Evolutionary conservation across 2,329 filamentous ascomycete species (phyloP).

Genomic region (Colletotrichum neosansevieriae): DNA sequence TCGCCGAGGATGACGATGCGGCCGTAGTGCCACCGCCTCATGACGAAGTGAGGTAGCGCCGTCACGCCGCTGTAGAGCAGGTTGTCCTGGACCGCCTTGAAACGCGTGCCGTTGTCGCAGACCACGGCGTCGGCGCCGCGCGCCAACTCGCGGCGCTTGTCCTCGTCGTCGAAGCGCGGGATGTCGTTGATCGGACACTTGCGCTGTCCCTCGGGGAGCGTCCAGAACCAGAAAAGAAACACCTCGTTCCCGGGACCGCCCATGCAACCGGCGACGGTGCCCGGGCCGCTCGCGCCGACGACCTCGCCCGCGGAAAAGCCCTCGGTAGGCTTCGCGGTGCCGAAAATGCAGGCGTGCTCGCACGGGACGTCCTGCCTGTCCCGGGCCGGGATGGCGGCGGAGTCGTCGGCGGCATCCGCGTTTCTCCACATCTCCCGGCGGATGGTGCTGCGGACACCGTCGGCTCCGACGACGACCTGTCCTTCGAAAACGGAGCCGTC

Average conservation of each 20-base stretch:
- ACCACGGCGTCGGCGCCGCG: conserved; percentile 8
- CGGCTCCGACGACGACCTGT: conserved; percentile 53
- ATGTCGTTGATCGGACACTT: conserved; percentile 31
- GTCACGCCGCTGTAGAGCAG: conserved; percentile 33
- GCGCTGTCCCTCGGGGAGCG: conserved; percentile 17
- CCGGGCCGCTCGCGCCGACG: conserved; percentile 18
- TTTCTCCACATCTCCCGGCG: conserved; percentile 47
- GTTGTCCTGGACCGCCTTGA: conserved; percentile 13
- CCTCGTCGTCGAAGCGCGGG: conserved; percentile 24
- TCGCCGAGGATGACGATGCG: conserved; percentile 51
- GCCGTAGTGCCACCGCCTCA: conserved; percentile 47
- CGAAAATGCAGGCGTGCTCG: conserved; percentile 37
- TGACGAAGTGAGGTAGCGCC: conserved; percentile 35
- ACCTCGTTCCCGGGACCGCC: conserved; percentile 18
- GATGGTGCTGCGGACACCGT: conserved; percentile 55
- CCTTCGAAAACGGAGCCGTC: conserved; percentile 49
- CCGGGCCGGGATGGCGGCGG: conserved; percentile 22
- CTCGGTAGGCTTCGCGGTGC: conserved; percentile 24
- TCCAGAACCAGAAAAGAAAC: conserved; percentile 36
- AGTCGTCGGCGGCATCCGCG: conserved; percentile 29
- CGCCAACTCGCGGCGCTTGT: conserved; percentile 27
- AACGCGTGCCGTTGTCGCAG: conserved; percentile 14
- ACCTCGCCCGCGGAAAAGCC: conserved; percentile 25
- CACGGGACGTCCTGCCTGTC: conserved; percentile 24
- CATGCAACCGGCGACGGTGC: conserved; percentile 26